Conservation (phyloP, 2,329 filamentous ascomycete genomes). For the Colletotrichum orchidophilum region DNA sequence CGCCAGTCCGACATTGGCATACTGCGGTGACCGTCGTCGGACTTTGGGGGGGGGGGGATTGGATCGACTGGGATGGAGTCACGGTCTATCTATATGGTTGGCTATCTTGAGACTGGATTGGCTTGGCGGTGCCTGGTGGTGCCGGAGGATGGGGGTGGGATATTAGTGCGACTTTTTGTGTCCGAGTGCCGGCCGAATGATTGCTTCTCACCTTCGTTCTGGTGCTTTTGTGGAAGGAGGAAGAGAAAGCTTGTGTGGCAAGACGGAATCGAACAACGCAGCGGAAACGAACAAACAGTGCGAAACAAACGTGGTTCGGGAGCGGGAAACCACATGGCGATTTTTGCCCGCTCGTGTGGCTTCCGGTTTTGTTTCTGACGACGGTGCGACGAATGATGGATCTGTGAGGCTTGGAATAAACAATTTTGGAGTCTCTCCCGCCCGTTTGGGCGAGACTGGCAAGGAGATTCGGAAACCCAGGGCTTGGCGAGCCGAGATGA, state of each 20-base stretch:
- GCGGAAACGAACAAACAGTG: neutral
- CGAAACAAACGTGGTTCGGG: slow-evolving; percentile 7
- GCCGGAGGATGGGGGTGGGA: neutral
- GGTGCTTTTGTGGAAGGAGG: neutral
- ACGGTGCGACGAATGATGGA: neutral
- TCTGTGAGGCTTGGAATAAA: neutral
- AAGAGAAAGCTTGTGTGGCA: neutral
- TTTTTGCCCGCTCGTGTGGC: neutral
- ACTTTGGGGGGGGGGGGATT: too few species aligned
- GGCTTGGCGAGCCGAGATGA: neutral
- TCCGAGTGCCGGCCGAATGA: slow-evolving; percentile 9
- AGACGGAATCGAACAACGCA: slow-evolving; percentile 7
- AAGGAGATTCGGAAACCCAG: neutral
- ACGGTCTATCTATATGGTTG: neutral
- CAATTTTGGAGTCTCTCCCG: neutral
- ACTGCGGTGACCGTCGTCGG: neutral
- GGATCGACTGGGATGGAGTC: neutral
- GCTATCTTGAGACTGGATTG: neutral
- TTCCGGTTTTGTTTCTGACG: neutral
- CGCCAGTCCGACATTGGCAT: neutral
- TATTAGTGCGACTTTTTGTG: neutral
- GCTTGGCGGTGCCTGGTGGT: slow-evolving; percentile 6
- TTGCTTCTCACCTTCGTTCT: neutral
- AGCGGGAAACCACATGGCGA: slow-evolving; percentile 13
- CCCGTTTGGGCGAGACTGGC: neutral